phyloP scores from a whole-genome alignment of 176 grass and related monocot species.

The Thalia dealbata region DNA sequence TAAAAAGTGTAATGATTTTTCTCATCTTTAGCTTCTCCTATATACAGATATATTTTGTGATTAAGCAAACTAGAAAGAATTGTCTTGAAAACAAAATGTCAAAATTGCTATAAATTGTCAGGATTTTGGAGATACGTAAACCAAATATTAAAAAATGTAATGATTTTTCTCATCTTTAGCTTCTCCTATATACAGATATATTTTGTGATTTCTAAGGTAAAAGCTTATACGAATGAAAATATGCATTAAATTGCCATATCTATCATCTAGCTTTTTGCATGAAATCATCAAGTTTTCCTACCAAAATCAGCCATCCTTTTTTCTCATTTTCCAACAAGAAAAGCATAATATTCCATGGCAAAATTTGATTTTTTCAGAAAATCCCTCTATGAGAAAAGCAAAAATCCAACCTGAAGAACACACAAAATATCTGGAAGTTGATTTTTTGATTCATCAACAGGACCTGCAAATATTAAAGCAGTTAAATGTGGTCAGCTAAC shows the following conservation, averaged over 20 bases:
- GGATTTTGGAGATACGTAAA: no score
- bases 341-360: background rate
- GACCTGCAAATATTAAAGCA: conserved; percentile 36
- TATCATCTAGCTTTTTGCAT: background rate
- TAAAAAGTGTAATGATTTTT: no score
- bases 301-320: background rate
- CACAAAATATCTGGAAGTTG: conserved; percentile 94
- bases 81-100: no score
- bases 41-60: no score
- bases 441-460: conserved; percentile 84
- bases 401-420: conserved; percentile 62
- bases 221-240: background rate
- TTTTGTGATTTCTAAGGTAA: no score
- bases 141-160: no score
- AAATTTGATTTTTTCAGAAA: no score
- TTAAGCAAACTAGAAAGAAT: no score
- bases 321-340: background rate
- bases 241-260: background rate
- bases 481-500: conserved; percentile 8
- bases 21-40: no score
- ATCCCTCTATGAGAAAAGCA: background rate
- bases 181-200: no score
- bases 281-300: background rate
- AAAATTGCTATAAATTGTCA: no score
- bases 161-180: no score